Percentiles rank a stretch among this genome's conserved stretches.
These are phyloP conservation scores for Suillus bovinus DNA, from an alignment of 768 basidiomycete genomes.

Conservation along the genomic window DNA sequence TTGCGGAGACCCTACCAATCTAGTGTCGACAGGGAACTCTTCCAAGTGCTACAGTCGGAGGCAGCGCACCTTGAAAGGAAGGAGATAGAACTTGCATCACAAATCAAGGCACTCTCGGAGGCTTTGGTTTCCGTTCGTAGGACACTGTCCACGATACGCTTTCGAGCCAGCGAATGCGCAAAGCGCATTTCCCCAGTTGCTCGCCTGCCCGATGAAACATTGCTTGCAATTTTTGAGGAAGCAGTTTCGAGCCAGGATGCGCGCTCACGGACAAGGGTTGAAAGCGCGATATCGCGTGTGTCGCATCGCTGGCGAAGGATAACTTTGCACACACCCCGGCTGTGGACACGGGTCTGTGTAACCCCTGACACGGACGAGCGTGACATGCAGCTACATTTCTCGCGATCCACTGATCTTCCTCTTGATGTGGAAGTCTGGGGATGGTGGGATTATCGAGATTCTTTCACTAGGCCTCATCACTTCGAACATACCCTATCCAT, in stretches of 20 bases:
- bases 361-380: constrained; percentile 17
- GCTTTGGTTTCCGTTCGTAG: not conserved
- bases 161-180: constrained; percentile 31
- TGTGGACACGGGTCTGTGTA: constrained; percentile 31
- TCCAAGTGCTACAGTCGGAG: not conserved
- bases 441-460: constrained; percentile 33
- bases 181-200: constrained; percentile 31
- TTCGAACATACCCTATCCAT: constrained; percentile 28
- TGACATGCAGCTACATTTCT: not conserved
- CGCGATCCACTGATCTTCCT: constrained; percentile 2
- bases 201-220: constrained; percentile 31
- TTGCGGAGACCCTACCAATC: not conserved
- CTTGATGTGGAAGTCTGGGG: constrained; percentile 30
- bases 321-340: constrained; percentile 29
- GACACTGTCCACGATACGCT: constrained; percentile 17
- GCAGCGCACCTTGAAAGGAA: not conserved
- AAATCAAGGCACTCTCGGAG: not conserved
- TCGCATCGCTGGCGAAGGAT: constrained; percentile 34
- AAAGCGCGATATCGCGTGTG: constrained; percentile 30
- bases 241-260: constrained; percentile 28
- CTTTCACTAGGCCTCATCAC: constrained; percentile 19
- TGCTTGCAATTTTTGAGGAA: constrained; percentile 32
- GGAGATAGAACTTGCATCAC: not conserved
- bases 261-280: constrained; percentile 18
- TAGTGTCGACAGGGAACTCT: not conserved